A percentile compares a stretch with the other conserved stretches of the same genome.
Evolutionary conservation across 345 rosid genomes (phyloP).

Genomic region (Balakata baccata): DNA sequence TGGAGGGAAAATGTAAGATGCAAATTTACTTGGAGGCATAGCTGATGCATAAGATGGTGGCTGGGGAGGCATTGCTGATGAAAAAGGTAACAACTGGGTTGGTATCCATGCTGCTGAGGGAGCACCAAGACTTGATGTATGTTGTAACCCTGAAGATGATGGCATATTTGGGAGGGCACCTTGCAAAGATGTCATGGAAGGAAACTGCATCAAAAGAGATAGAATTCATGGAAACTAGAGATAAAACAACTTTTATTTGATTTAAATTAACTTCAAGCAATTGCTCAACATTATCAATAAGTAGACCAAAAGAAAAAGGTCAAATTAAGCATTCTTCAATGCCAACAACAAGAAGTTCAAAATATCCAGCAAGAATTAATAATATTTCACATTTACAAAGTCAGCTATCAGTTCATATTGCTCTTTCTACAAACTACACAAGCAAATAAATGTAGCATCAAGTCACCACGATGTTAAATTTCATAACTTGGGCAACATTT

Average conservation of each 20-base stretch:
- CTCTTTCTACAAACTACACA: neutral
- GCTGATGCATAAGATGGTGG: slow-evolving; percentile 33
- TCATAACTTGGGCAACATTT: neutral
- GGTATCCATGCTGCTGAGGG: slow-evolving; percentile 49
- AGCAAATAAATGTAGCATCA: neutral
- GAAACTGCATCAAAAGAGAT: slow-evolving; percentile 52
- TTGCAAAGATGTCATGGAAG: slow-evolving; percentile 68
- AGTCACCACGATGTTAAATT: neutral
- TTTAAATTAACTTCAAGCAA: too few species aligned
- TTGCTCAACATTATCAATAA: slow-evolving; percentile 1
- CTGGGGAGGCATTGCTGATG: slow-evolving; percentile 42
- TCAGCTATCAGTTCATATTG: too few species aligned
- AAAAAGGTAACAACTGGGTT: slow-evolving; percentile 41
- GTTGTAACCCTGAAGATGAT: slow-evolving; percentile 43
- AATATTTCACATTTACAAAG: neutral
- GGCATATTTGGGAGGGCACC: slow-evolving; percentile 55
- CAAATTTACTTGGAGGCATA: slow-evolving; percentile 56
- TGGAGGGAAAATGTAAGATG: neutral
- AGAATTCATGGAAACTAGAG: neutral
- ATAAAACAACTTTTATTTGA: neutral
- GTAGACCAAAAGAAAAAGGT: neutral
- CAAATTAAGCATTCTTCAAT: neutral
- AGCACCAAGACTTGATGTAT: slow-evolving; percentile 44
- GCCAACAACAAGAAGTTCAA: neutral
- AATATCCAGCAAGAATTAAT: neutral